Base-by-base conservation (phyloP, 148 eudicot genomes). In the Arbutus unedo region DNA sequence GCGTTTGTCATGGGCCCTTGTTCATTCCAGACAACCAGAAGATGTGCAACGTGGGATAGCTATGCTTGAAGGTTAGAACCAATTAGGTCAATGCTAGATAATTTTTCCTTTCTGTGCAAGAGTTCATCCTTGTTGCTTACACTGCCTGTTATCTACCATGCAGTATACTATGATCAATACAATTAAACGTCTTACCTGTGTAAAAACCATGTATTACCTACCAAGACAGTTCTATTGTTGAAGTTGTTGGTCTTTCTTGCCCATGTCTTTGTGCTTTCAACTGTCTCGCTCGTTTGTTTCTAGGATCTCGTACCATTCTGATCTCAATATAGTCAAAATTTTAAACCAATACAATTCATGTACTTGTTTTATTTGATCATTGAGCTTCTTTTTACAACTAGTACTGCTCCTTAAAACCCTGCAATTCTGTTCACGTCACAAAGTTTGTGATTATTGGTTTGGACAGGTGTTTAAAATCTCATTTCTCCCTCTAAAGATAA, bases 41-140 rank as follows among this genome's bases (percentile, higher is more conserved):
- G 97, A 95, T 83, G 92, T 95, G 82, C 95, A 95, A 66, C 93
- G 94, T 19, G 98, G 97, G 62, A 95, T 95, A 56, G 97, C 94
- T 57, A 95, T 95, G 98, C 94, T 95, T 88, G 97, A 93, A 93
- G 97, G 98, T 93, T 81, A 74, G 48, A 23, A 72, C 15, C 16
- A 13, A 48, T 64, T n/a, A 3, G 50, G 6, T 75, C 43, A 75
- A 21, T 13, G 23, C 8, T 2, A 49, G 49, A 18, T 48, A n/a
- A 66, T 47, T 47, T 18, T 55, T n/a, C 38, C 19, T 44, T 23
- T 66, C 19, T 6, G 5, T 25, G 59, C n/a, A 64, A 44, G 47
- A 38, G 19, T 68, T 67, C 73, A 68, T 38, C 47, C 45, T 68
- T 68, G 45, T 68, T 68, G 19, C 3, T 64, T 23, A 9, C 70